Evolutionary conservation across 345 rosid species (phyloP).

Genomic region (Brassica napus): DNA sequence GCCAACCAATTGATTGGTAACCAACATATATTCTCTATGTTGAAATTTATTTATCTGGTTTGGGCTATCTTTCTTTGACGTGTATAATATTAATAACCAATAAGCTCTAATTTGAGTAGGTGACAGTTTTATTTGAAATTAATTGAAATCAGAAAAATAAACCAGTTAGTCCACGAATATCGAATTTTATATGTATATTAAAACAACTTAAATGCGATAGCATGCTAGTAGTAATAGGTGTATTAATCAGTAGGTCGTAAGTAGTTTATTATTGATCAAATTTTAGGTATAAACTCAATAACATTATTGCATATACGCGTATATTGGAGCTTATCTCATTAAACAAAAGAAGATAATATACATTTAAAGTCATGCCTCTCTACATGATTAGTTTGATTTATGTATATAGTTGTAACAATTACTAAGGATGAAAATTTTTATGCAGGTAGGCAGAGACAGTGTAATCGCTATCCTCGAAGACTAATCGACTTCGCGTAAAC

Average conservation of each 20-base stretch:
- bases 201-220: not conserved
- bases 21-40: slow-evolving; percentile 19
- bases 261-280: not conserved
- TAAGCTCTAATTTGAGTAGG: not conserved
- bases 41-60: slow-evolving; percentile 1
- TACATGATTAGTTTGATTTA: not conserved
- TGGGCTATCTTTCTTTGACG: slow-evolving; percentile 12
- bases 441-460: slow-evolving; percentile 7
- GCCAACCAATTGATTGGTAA: slow-evolving; percentile 30
- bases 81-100: not conserved
- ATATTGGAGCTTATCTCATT: not conserved
- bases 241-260: not conserved
- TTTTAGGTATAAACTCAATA: not conserved
- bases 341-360: not conserved
- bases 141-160: not conserved
- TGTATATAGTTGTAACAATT: not conserved
- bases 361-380: slow-evolving; percentile 23
- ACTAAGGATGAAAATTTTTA: not conserved
- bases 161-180: not conserved
- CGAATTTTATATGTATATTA: not conserved
- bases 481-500: slow-evolving; percentile 11
- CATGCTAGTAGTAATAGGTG: not conserved
- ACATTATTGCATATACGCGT: slow-evolving; percentile 17
- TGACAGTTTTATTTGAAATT: not conserved
- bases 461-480: slow-evolving; percentile 29